Percentiles rank a stretch among this genome's conserved stretches.
Evolutionary conservation across 176 grass and related monocot species (phyloP).

Genomic region (Hsuehochloa calcarea): DNA sequence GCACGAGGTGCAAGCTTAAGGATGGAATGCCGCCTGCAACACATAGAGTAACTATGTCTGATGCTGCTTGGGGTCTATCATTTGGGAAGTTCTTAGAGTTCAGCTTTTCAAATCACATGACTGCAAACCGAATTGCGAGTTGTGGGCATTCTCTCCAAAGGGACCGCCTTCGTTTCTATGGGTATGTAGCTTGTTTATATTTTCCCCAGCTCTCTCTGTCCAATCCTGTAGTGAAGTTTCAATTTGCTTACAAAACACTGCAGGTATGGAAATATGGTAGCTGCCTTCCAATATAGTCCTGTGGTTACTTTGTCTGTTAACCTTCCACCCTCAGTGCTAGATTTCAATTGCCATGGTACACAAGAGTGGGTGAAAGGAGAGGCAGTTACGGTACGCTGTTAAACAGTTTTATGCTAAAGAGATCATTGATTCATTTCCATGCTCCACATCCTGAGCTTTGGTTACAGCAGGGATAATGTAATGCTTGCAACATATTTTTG

Average conservation of each 20-base stretch:
- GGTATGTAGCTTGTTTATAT: constrained; percentile 50
- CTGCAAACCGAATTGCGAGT: constrained; percentile 78
- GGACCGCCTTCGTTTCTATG: constrained; percentile 90
- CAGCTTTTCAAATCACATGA: constrained; percentile 83
- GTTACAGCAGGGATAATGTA: constrained; percentile 22
- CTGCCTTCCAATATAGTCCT: constrained; percentile 76
- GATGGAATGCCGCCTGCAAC: constrained; percentile 75
- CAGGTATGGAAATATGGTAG: constrained; percentile 90
- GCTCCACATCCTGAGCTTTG: constrained; percentile 16
- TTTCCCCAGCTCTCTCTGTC: neutral
- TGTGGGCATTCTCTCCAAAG: constrained; percentile 89
- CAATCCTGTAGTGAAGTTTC: constrained; percentile 1
- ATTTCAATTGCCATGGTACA: constrained; percentile 52
- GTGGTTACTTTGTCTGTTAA: constrained; percentile 75
- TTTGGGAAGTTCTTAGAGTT: constrained; percentile 98
- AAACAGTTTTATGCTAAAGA: constrained; percentile 22
- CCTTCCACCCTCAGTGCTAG: constrained; percentile 64
- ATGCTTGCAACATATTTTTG: constrained; percentile 27
- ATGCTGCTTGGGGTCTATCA: constrained; percentile 86
- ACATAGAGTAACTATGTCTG: constrained; percentile 80
- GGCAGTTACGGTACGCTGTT: constrained; percentile 57
- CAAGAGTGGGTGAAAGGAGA: constrained; percentile 88
- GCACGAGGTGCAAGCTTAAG: constrained; percentile 67
- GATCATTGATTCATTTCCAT: constrained; percentile 15
- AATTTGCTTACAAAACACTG: constrained; percentile 33